Evolutionary conservation across 2,329 filamentous ascomycete species (phyloP).

Genomic region (Graphilbum fragrans): DNA sequence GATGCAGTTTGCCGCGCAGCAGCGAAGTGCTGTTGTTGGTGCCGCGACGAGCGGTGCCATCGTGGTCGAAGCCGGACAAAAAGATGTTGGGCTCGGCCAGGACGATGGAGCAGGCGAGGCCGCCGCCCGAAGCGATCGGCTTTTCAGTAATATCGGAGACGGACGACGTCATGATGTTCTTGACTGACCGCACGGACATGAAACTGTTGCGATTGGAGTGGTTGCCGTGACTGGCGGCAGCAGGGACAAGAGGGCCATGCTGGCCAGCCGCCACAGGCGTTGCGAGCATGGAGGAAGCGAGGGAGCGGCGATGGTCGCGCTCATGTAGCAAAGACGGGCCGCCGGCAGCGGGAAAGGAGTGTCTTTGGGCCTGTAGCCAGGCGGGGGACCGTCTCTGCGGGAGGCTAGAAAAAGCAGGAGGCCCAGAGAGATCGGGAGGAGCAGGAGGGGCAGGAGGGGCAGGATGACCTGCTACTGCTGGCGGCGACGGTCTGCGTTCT

Average conservation of each 20-base stretch:
- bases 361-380: not conserved
- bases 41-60: constrained; percentile 41
- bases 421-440: too few relatives aligned
- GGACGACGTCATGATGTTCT: constrained; percentile 35
- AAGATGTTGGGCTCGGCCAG: constrained; percentile 74
- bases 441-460: not conserved
- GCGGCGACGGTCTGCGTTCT: not conserved
- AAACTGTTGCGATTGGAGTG: constrained; percentile 32
- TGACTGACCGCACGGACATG: constrained; percentile 37
- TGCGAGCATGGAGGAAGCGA: not conserved
- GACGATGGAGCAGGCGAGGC: constrained; percentile 60
- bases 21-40: constrained; percentile 61
- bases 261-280: not conserved
- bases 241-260: not conserved
- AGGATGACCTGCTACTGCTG: not conserved
- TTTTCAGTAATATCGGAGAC: constrained; percentile 47
- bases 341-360: not conserved
- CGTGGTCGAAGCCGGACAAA: constrained; percentile 66
- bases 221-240: not conserved
- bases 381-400: not conserved
- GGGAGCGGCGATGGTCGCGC: too few relatives aligned
- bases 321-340: not conserved
- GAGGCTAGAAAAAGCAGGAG: too few relatives aligned
- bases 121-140: constrained; percentile 67
- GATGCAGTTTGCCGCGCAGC: constrained; percentile 68